Conservation (phyloP, 2,329 filamentous ascomycete species). For the Raffaelea arxii region DNA sequence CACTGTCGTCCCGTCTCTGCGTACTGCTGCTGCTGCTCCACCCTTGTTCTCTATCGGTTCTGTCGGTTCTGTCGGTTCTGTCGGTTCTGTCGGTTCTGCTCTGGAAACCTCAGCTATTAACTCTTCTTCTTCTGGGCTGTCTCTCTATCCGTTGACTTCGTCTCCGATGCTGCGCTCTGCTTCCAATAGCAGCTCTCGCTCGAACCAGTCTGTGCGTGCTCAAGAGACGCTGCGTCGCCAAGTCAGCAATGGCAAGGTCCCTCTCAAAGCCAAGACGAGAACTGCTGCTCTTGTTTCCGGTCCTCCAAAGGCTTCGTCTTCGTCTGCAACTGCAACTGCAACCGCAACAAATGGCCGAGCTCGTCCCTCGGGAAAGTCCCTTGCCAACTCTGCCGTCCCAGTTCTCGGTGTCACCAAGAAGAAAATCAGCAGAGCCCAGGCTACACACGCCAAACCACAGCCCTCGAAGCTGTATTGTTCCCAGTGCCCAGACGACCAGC, state of each 20-base stretch:
- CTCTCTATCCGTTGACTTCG: neutral
- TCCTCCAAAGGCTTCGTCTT: conserved; percentile 6
- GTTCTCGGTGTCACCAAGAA: conserved; percentile 30
- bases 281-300: conserved; percentile 5
- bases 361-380: too few relatives aligned
- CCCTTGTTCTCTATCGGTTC: neutral
- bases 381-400: neutral
- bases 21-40: too few relatives aligned
- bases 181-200: conserved; percentile 39
- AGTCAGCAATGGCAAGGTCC: conserved; percentile 26
- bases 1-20: too few relatives aligned
- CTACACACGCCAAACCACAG: conserved; percentile 49
- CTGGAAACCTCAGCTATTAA: neutral
- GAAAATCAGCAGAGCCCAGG: conserved; percentile 29
- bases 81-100: neutral
- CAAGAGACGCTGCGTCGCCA: conserved; percentile 38
- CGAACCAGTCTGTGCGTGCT: conserved; percentile 32
- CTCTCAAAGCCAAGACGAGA: conserved; percentile 6
- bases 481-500: conserved; percentile 62
- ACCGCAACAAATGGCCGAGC: conserved; percentile 4
- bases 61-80: too few relatives aligned
- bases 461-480: conserved; percentile 63
- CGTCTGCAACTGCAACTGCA: conserved; percentile 6
- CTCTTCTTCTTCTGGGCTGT: neutral
- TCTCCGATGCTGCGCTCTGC: conserved; percentile 30